phyloP scores from a whole-genome alignment of 257 asterid genomes.

The Solanum corneliomulleri region DNA sequence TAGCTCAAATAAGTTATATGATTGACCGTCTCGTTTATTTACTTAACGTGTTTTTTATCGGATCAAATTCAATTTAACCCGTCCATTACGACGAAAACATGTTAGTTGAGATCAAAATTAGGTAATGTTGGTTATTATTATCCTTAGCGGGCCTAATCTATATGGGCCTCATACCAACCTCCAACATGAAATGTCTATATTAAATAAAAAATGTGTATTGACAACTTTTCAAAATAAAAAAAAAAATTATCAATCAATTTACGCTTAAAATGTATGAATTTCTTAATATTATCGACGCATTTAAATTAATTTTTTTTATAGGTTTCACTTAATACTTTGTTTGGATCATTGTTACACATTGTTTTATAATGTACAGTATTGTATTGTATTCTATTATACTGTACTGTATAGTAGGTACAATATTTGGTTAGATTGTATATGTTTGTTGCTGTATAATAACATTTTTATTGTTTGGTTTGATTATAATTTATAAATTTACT shows the following conservation, averaged over 20 bases:
- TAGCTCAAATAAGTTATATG: neutral
- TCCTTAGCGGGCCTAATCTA: neutral
- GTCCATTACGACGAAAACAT: neutral
- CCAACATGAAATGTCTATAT: neutral
- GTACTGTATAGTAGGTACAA: too few relatives aligned
- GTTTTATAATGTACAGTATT: too few relatives aligned
- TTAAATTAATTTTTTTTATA: neutral
- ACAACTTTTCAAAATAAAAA: neutral
- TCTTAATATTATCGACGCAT: neutral
- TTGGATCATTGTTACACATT: too few relatives aligned
- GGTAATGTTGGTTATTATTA: neutral
- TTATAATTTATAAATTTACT: too few relatives aligned
- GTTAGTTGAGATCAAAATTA: neutral
- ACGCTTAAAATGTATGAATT: neutral
- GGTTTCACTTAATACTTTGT: neutral
- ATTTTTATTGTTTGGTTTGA: too few relatives aligned
- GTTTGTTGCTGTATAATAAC: too few relatives aligned
- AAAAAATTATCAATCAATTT: neutral
- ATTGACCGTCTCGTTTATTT: neutral
- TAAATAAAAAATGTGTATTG: neutral
- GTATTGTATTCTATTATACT: too few relatives aligned
- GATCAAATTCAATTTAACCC: neutral
- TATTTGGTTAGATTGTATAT: too few relatives aligned
- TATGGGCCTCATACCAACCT: neutral
- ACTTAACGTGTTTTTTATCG: neutral